These are phyloP conservation scores for Arabis hirsuta DNA, from an alignment of 345 rosid genomes.

Conservation along the genomic window DNA sequence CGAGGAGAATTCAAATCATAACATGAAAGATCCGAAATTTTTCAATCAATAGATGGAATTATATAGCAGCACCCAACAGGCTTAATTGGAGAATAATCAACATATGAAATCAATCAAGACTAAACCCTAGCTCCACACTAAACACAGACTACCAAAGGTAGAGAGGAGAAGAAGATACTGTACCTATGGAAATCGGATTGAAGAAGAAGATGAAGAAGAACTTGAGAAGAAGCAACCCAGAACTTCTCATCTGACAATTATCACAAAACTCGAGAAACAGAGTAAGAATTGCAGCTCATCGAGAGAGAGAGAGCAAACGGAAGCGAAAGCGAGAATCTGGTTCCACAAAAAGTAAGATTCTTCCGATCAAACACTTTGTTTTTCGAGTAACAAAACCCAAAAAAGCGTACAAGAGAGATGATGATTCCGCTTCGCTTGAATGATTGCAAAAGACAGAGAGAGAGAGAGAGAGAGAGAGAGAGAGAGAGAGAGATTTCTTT, in stretches of 20 bases:
- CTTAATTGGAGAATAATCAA: no score
- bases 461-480: constrained; percentile 4
- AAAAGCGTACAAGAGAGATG: not conserved
- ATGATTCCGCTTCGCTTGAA: constrained; percentile 15
- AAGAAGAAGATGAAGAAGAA: constrained; percentile 49
- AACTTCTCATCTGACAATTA: constrained; percentile 50
- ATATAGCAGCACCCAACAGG: no score
- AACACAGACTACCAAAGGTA: not conserved
- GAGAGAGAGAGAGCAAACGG: constrained; percentile 6
- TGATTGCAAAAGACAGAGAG: constrained; percentile 20
- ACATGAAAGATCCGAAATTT: no score
- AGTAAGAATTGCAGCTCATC: constrained; percentile 15
- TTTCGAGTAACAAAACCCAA: not conserved
- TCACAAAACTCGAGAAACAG: constrained; percentile 8
- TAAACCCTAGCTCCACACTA: no score
- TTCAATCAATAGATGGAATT: no score
- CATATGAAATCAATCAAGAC: no score
- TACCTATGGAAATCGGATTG: constrained; percentile 57
- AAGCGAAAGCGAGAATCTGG: constrained; percentile 23
- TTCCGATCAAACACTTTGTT: constrained; percentile 20
- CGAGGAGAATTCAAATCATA: not conserved
- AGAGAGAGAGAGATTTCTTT: not conserved
- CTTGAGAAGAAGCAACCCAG: constrained; percentile 41
- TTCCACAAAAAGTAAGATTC: constrained; percentile 28
- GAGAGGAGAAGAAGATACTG: constrained; percentile 25